These are phyloP conservation scores for Ceratobasidium sp. DNA, from an alignment of 1,284 basidiomycete species.

Conservation along the genomic window DNA sequence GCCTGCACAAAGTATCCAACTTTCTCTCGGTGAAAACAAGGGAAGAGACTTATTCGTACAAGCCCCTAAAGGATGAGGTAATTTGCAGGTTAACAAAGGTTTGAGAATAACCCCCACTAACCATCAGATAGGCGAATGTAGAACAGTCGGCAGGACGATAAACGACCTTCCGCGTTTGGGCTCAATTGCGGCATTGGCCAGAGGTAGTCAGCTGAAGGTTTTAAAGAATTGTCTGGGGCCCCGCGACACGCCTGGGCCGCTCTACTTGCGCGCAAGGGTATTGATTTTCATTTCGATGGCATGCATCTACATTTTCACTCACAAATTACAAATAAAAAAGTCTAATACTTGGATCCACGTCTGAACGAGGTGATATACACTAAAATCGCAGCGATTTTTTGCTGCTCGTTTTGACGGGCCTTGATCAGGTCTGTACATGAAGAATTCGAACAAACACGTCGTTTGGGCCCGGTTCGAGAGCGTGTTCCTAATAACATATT, in stretches of 20 bases:
- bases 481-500: background rate
- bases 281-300: slow-evolving; percentile 28
- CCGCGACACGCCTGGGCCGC: slow-evolving; percentile 39
- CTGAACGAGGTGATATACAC: background rate
- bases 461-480: background rate
- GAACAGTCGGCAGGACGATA: background rate
- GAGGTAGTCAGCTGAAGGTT: slow-evolving; percentile 20
- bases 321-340: background rate
- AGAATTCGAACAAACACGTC: slow-evolving; percentile 1
- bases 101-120: slow-evolving; percentile 5
- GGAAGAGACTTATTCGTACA: background rate
- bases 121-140: slow-evolving; percentile 18
- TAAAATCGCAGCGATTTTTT: background rate
- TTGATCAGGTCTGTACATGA: background rate
- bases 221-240: slow-evolving; percentile 10
- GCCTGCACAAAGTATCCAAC: background rate
- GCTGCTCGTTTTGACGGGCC: background rate
- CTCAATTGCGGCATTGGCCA: background rate
- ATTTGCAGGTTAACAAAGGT: slow-evolving; percentile 7
- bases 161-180: slow-evolving; percentile 22
- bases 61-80: slow-evolving; percentile 29
- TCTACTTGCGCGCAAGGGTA: slow-evolving; percentile 29
- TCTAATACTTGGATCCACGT: background rate
- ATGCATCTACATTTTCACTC: slow-evolving; percentile 5
- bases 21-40: background rate